phyloP scores from a whole-genome alignment of 148 eudicot species.

The Fagopyrum esculentum region DNA sequence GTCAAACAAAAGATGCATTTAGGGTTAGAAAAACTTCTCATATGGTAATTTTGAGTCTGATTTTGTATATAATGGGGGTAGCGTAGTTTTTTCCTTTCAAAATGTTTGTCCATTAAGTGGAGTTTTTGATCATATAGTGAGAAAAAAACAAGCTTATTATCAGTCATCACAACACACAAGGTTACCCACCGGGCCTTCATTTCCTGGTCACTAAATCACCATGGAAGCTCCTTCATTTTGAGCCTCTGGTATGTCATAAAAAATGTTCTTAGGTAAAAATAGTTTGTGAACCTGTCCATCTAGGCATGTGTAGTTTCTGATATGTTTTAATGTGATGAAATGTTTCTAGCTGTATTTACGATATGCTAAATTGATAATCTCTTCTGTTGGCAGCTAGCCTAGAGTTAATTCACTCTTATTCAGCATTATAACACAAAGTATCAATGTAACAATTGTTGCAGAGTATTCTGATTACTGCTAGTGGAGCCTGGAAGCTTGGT shows the following conservation, averaged over 20 bases:
- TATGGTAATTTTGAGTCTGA: background rate
- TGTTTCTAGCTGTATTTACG: background rate
- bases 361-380: background rate
- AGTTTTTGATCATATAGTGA: background rate
- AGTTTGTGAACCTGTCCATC: constrained; percentile 5
- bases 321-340: background rate
- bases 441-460: constrained; percentile 26
- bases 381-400: constrained; percentile 1
- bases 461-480: constrained; percentile 78
- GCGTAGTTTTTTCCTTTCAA: background rate
- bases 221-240: background rate
- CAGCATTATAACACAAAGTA: background rate
- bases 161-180: background rate
- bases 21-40: background rate
- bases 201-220: background rate
- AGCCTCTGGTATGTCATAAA: background rate
- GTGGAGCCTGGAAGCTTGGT: constrained; percentile 98
- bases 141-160: background rate
- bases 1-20: background rate
- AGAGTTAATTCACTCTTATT: background rate
- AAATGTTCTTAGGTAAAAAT: background rate
- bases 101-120: background rate
- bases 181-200: background rate
- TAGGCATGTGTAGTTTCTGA: background rate
- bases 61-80: background rate